These are phyloP conservation scores for Nicotiana rustica DNA, from an alignment of 305 asterid genomes.

Conservation along the genomic window DNA sequence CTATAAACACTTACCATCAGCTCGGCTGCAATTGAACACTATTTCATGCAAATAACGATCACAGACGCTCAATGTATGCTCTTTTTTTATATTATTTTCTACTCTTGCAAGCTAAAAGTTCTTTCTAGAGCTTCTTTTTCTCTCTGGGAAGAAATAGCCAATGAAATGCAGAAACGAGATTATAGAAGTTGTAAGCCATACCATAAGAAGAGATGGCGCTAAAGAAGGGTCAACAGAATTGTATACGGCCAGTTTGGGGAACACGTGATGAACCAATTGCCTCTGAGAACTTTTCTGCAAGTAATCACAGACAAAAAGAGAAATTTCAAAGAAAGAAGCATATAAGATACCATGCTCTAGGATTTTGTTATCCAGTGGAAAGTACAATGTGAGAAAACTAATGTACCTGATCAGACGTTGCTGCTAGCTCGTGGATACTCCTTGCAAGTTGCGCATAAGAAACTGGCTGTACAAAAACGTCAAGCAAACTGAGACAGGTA, in stretches of 20 bases:
- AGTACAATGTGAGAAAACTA: slow-evolving; percentile 30
- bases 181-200: slow-evolving; percentile 41
- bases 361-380: slow-evolving; percentile 29
- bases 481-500: slow-evolving; percentile 30
- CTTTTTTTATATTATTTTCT: slow-evolving; percentile 15
- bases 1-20: slow-evolving; percentile 10
- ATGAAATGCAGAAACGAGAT: slow-evolving; percentile 17
- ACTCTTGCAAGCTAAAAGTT: neutral
- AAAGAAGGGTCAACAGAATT: slow-evolving; percentile 98
- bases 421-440: slow-evolving; percentile 98
- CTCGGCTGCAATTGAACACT: neutral
- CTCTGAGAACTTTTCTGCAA: slow-evolving; percentile 94
- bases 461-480: slow-evolving; percentile 71
- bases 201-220: slow-evolving; percentile 99
- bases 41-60: slow-evolving; percentile 14
- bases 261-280: slow-evolving; percentile 93
- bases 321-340: slow-evolving; percentile 33
- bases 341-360: neutral
- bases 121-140: neutral
- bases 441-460: slow-evolving; percentile 99
- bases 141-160: slow-evolving; percentile 36
- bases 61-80: neutral
- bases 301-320: slow-evolving; percentile 37
- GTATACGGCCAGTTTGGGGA: slow-evolving; percentile 98
- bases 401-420: slow-evolving; percentile 92